Base-by-base conservation (phyloP, 2,329 filamentous ascomycete species). In the Paradendryphiella salina region DNA sequence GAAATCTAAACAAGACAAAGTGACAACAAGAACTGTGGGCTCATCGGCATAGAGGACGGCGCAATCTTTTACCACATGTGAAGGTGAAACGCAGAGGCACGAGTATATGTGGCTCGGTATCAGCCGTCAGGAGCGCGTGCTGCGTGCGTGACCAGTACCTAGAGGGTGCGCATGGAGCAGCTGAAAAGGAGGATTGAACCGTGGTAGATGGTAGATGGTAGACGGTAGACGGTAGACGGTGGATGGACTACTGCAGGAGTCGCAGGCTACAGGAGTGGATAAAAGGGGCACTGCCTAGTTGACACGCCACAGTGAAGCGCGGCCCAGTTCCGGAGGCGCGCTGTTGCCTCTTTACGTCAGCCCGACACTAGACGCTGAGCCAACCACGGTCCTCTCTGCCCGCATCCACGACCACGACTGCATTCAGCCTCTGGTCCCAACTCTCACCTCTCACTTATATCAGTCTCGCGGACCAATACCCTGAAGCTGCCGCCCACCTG, bases 381-480 rank as follows among this genome's bases (percentile, higher is more conserved):
- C 46, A 43, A 39, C 20, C 32, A 31, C 39, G 32, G 37, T 23
- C 37, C 34, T 32, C 42, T 32, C 26, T 41, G 48, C 49, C 49
- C 49, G 49, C 49, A 52, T 47, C 36, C 32, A 56, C 33, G 38
- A 33, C 42, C 29, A 29, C 33, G 28, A 41, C 26, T 33, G 26
- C 29, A 13, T 33, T 48, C 44, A 32, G 43, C 38, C 32, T 36
- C 23, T 3, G 48, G 43, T 26, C 39, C 48, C 43, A 45, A 33
- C 28, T 21, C 20, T 36, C 32, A 47, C 34, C 33, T 26, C 46
- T 32, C 31, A 35, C 32, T 20, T 42, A 26, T 28, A 21, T 20
- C 44, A 36, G 44, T 23, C 29, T 46, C 18, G 38, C 49, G 48
- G 44, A 33, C 49, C 49, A 52, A 52, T 52, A 48, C 49, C 37